Evolutionary conservation across 306 rosid genomes (phyloP), one percentile per base, ranked within the genome.

Genomic region (Lotus japonicus): DNA sequence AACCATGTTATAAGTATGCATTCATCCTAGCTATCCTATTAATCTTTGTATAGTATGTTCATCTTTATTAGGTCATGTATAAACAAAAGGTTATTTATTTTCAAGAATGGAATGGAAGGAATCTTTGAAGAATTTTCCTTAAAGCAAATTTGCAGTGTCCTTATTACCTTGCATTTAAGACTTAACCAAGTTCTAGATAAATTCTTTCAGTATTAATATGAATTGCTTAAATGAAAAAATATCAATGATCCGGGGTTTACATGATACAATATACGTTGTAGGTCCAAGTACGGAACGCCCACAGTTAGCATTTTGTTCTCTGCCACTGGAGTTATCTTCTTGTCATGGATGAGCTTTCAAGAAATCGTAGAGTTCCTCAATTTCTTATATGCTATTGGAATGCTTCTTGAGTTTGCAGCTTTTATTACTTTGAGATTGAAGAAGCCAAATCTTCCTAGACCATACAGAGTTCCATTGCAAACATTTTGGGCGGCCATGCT

Each of bases 311-410:
- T 90, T 73, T 33, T 92, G 81, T 73, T 84, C 71, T 92, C 97
- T 14, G 98, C 97, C 21, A 53, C 84, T 14, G 98, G 97, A 57
- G 97, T 90, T 43, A 71, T 92, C 82, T 82, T 92, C 83, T 69
- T 92, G 79, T 90, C 98, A 5, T 92, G 96, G 98, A 83, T 92
- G 97, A 92, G 89, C 75, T 92, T 92, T 70, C 94, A 86, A 71
- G 86, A 92, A 80, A 92, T 92, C 57, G 48, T 92, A 57, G 97
- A 92, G 71, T 90, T 90, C 64, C 91, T 92, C 21, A 92, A 92
- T 77, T 92, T 87, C 83, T 75, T 92, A 59, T 92, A 92, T 39
- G 79, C 98, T 16, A 50, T 86, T 5, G 97, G 97, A 75, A 92
- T 92, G 98, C 90, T 92, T 66, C 85, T 88, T 28, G 92, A 92